Evolutionary conservation across 345 rosid genomes (phyloP), one percentile per base, ranked within the genome.

Genomic region (Rhodamnia rubescens): DNA sequence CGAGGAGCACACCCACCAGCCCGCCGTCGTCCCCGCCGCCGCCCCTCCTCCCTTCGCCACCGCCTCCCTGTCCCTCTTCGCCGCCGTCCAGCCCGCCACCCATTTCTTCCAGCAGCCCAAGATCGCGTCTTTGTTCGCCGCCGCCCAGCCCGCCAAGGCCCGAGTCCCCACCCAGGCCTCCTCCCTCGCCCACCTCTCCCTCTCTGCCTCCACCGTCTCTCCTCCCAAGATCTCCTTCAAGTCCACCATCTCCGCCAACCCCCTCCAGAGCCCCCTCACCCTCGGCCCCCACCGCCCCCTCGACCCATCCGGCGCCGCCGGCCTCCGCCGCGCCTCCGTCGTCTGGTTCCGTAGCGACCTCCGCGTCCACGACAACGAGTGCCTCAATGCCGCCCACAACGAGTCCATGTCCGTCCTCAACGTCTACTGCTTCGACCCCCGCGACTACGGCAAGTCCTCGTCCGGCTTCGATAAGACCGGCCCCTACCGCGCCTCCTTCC

Each of bases 311-410:
- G 92, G 91, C 85, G 95, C 93, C 82, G 98, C 97, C 40, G 95
- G 90, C 81, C 87, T 96, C 78, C 99, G 98, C 27, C 97, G 98
- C 57, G 92, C 97, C 69, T 85, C 98, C 90, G 86, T 98, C 84
- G 97, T 95, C 54, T 95, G 98, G 98, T 95, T 96, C 91, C 99
- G 99, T 9, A 94, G 94, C 58, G 99, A 98, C 92, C 90, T 98
- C 75, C 98, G 99, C 24, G 94, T 95, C 83, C 94, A 95, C 74
- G 99, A 98, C 91, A 98, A 98, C 83, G 99, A 96, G 85, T 94
- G 92, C 87, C 98, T 98, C 85, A 91, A 83, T 89, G 83, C 98
- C 3, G 99, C 99, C 86, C 93, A 92, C 88, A 90, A 93, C 11
- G 99, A 98, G 86, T 94, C 95, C 84, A 64, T 95, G 89, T 98